Conservation (phyloP, 1,284 basidiomycete species). For the Ganoderma lingzhi region DNA sequence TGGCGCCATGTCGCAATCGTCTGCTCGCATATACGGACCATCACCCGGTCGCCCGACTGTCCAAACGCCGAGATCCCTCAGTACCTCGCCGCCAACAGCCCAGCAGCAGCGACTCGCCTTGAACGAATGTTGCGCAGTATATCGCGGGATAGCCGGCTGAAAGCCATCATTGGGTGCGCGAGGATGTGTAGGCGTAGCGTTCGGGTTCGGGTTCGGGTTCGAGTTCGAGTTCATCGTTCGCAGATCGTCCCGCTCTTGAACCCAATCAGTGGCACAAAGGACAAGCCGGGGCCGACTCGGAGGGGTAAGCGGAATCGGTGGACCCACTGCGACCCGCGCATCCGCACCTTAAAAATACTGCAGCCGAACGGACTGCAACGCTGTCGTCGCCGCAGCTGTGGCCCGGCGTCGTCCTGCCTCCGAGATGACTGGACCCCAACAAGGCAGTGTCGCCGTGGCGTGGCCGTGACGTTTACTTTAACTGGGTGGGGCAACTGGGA, state of each 20-base stretch:
- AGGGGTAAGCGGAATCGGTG: not conserved
- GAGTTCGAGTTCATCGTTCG: not conserved
- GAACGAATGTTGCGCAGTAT: not conserved
- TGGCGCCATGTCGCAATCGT: conserved; percentile 13
- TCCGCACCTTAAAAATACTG: not conserved
- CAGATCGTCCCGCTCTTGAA: not conserved
- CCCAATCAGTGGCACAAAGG: not conserved
- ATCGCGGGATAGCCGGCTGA: not conserved
- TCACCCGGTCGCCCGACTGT: conserved; percentile 16
- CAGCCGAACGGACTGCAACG: not conserved
- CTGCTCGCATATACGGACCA: conserved; percentile 7
- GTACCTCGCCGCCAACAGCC: not conserved
- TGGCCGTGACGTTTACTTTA: not conserved
- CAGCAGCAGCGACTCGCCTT: conserved; percentile 2
- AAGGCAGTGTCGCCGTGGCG: not conserved
- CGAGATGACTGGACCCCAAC: not conserved
- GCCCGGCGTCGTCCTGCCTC: not conserved
- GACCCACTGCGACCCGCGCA: not conserved
- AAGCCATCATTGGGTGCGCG: not conserved
- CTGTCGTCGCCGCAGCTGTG: not conserved
- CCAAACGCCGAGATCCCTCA: not conserved
- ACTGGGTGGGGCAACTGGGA: not conserved
- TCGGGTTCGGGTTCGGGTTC: not conserved
- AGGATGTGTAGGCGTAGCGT: not conserved
- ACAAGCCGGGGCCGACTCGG: not conserved